Evolutionary conservation across 805 yeast genomes (phyloP), one percentile per base, ranked within the genome.

Genomic region (Zygotorulaspora chibaensis): DNA sequence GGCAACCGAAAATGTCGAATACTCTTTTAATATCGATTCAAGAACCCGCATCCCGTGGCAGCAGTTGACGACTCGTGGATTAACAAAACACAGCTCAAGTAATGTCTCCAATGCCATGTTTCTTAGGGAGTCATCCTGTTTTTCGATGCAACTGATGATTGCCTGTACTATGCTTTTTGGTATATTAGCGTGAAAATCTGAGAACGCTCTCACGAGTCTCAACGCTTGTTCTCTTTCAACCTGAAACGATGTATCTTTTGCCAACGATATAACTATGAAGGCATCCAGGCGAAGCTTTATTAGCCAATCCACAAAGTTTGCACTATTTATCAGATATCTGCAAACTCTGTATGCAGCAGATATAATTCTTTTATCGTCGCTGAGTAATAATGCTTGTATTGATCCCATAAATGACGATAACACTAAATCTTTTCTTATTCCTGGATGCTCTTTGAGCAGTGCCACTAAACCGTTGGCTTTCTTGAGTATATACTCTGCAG

Each of bases 151-250:
- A 2, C 86, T 76, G 2, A 84, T 80, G 3, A 87, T 52, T 1
- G 88, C 79, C 42, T 87, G 78, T 30, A 84, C 79, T 2, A 91
- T 55, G 0, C 90, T 79, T 38, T 84, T 75, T 2, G 85, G 73
- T 2, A 87, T 73, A 0, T 90, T 90, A 13, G 76, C 70, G 0
- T 69, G 63, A 6, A 72, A 68, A 33, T 75, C 81, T 2, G 85
- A 56, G 46, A 85, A 79, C 27, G 74, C 69, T 25, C 96, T 71
- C 0, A 88, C 66, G 20, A 88, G 67, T 55, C 83, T 84, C 27
- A 91, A 57, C 0, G 95, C 93, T 57, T 89, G 88, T 38, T 80
- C 83, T 48, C 89, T 75, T 56, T 90, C 96, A 2, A 79, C 63
- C 18, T 79, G 74, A 46, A 58, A 65, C 2, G 78, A 62, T 30